Base-by-base conservation (phyloP, 495 filamentous ascomycete species). In the Penicillium maclennaniae region DNA sequence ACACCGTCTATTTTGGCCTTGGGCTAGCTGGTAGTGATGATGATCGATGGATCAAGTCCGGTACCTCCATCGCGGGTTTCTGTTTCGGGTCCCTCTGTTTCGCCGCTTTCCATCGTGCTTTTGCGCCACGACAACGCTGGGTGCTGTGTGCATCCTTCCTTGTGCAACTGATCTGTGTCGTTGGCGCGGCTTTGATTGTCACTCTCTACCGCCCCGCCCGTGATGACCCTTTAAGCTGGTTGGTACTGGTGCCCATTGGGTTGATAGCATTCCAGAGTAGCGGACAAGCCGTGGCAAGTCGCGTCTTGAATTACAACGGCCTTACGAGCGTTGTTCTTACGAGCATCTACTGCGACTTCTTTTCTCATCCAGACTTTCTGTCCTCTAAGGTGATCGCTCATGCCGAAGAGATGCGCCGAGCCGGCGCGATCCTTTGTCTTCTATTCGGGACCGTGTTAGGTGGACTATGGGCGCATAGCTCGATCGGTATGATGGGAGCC, bases 1-100 rank as follows among this genome's bases (percentile, higher is more conserved):
- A 91, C 66, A 88, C 87, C 0, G 81, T 91, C 15, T 89, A 88
- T 62, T 69, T 88, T 20, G 87, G 84, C 6, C 77, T 91, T 6
- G 87, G 87, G 0, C 62, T 89, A 1, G 71, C 77, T 0, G 86
- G 84, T 0, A 56, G 59, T 8, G 56, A 65, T 4, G 58, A 60
- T 19, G 54, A 59, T 21, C 61, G 61, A 12, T 88, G 83, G 83
- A 79, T 86, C 62, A 87, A 86, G 63, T 84, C 86, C 1, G 75
- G 73, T 5, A 72, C 75, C 7, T 88, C 86, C 0, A 79, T 90
- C 20, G 59, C 65, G n/a, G 80, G 73, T 41, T 90, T 90, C 69
- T 85, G 83, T 66, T 41, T 85, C 20, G 87, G 86, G 14, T 85
- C 82, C 4, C 74, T 85, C 51, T 74, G 78, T 66, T 88, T 89